These are phyloP conservation scores for Litsea cubeba DNA, from an alignment of 164 flowering plant genomes.

Conservation along the genomic window DNA sequence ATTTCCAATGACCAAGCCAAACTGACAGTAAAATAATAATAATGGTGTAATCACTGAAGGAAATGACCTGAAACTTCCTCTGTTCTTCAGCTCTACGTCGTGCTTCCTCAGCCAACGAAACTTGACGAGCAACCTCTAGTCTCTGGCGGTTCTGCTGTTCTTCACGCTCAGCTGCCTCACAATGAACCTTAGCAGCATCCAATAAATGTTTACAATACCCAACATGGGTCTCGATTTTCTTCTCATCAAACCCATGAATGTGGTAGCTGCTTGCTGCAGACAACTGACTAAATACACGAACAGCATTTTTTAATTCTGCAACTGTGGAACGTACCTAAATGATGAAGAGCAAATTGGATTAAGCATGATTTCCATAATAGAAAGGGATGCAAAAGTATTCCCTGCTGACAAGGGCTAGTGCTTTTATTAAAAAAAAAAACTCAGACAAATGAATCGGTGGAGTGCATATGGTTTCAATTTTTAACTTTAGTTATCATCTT, in stretches of 20 bases:
- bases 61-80: slow-evolving; percentile 67
- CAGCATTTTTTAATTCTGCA: slow-evolving; percentile 87
- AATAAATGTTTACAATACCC: slow-evolving; percentile 90
- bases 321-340: slow-evolving; percentile 79
- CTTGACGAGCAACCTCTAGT: slow-evolving; percentile 81
- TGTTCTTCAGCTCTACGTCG: slow-evolving; percentile 93
- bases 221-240: slow-evolving; percentile 93
- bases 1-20: slow-evolving; percentile 2
- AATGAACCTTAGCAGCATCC: slow-evolving; percentile 84
- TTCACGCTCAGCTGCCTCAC: slow-evolving; percentile 90
- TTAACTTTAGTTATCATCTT: not conserved
- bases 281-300: slow-evolving; percentile 79
- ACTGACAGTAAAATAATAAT: not conserved
- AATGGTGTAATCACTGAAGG: not conserved
- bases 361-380: not conserved
- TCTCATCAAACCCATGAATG: slow-evolving; percentile 93
- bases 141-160: slow-evolving; percentile 79
- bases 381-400: not conserved
- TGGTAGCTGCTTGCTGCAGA: slow-evolving; percentile 81
- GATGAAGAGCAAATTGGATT: not conserved
- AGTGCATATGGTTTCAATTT: not conserved
- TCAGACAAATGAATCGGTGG: not conserved
- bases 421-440: not conserved
- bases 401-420: not conserved
- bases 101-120: slow-evolving; percentile 83